phyloP scores from a whole-genome alignment of 345 rosid species.

The Trapa bicornis region DNA sequence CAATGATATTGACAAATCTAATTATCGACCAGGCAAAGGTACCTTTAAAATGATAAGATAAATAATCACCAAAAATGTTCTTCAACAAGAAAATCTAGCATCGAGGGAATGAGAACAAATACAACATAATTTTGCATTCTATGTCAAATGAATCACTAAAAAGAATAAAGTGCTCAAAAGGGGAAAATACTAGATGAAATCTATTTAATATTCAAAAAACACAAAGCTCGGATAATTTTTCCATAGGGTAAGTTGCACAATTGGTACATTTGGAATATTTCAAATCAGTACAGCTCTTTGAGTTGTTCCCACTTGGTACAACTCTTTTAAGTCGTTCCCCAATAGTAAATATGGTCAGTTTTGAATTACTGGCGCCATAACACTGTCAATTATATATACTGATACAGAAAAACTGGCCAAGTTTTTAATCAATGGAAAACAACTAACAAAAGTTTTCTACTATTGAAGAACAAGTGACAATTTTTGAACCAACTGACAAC shows the following conservation, averaged over 20 bases:
- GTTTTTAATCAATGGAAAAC: too few relatives aligned
- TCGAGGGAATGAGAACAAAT: neutral
- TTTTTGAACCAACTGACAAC: neutral
- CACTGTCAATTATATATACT: too few relatives aligned
- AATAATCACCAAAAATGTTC: neutral
- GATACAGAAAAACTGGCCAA: too few relatives aligned
- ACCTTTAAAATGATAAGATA: neutral
- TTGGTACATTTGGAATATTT: too few relatives aligned
- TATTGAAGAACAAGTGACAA: too few relatives aligned
- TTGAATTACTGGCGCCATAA: too few relatives aligned
- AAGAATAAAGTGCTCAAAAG: neutral
- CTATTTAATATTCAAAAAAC: neutral
- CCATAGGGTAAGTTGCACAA: neutral
- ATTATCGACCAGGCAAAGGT: neutral
- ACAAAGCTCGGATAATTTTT: neutral
- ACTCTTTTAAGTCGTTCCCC: too few relatives aligned
- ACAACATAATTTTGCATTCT: neutral
- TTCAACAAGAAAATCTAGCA: neutral
- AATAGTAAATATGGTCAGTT: too few relatives aligned
- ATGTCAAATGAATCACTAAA: neutral
- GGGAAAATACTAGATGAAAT: neutral
- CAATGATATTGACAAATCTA: slow-evolving; percentile 11
- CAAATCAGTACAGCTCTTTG: too few relatives aligned
- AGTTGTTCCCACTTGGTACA: too few relatives aligned
- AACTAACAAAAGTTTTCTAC: too few relatives aligned